Percentiles rank a stretch among this genome's conserved stretches.
Conservation (phyloP, 2,329 filamentous ascomycete genomes). For the Talaromyces piceae region DNA sequence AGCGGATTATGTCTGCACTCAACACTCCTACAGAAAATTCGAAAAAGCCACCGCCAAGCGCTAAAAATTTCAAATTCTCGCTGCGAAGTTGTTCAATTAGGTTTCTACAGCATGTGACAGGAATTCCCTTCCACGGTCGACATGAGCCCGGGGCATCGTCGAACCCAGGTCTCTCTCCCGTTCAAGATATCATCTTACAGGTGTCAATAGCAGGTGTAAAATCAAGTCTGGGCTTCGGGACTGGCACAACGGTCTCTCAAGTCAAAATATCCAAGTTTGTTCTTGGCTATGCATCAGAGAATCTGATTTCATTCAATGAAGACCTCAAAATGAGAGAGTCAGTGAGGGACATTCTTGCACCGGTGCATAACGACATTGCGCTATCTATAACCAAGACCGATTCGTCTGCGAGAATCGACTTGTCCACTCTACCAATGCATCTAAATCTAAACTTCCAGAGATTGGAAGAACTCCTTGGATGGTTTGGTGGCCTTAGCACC, state of each 20-base stretch:
- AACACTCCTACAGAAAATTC: neutral
- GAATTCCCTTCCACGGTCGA: slow-evolving; percentile 19
- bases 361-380: slow-evolving; percentile 32
- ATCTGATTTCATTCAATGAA: slow-evolving; percentile 47
- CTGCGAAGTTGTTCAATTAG: slow-evolving; percentile 26
- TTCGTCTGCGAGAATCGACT: slow-evolving; percentile 41
- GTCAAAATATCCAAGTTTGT: slow-evolving; percentile 36
- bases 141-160: slow-evolving; percentile 11
- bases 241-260: slow-evolving; percentile 19
- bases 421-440: slow-evolving; percentile 70
- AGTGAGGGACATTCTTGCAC: slow-evolving; percentile 31
- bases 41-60: neutral
- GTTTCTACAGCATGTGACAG: slow-evolving; percentile 31
- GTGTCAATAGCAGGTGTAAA: slow-evolving; percentile 20
- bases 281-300: slow-evolving; percentile 42
- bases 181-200: slow-evolving; percentile 29
- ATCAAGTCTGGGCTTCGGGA: slow-evolving; percentile 17
- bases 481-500: slow-evolving; percentile 86
- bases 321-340: slow-evolving; percentile 40
- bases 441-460: slow-evolving; percentile 69
- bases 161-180: slow-evolving; percentile 16
- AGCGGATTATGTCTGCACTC: slow-evolving; percentile 6
- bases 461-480: slow-evolving; percentile 77
- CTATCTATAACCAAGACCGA: slow-evolving; percentile 27
- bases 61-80: slow-evolving; percentile 17